A percentile compares a stretch with the other conserved stretches of the same genome.
These are phyloP conservation scores for Pyricularia grisea DNA, from an alignment of 2,329 filamentous ascomycete genomes.

Conservation along the genomic window DNA sequence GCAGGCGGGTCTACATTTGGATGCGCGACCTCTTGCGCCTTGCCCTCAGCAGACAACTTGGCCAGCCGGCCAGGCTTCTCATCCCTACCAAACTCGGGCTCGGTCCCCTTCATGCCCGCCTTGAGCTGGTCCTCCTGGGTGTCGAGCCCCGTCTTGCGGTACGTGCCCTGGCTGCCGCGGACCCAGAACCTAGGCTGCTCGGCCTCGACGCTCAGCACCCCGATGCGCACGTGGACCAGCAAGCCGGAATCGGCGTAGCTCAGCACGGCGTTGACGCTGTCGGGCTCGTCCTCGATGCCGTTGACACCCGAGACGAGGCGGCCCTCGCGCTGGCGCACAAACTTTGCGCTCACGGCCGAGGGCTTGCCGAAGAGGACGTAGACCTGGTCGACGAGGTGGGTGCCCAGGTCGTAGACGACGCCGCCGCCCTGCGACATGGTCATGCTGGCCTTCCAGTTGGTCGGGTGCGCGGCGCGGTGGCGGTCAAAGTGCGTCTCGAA, in stretches of 20 bases:
- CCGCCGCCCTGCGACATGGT: conserved; percentile 51
- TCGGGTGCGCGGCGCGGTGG: conserved; percentile 49
- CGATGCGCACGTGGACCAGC: conserved; percentile 60
- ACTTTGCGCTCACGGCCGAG: conserved; percentile 53
- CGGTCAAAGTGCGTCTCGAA: conserved; percentile 77
- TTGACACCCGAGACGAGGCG: conserved; percentile 16
- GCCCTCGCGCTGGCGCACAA: conserved; percentile 54
- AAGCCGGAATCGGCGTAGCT: conserved; percentile 52
- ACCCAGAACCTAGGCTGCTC: conserved; percentile 70
- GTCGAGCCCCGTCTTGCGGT: conserved; percentile 63
- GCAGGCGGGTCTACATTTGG: conserved; percentile 52
- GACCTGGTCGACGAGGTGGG: conserved; percentile 66
- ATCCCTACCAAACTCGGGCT: conserved; percentile 58
- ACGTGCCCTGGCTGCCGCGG: conserved; percentile 63
- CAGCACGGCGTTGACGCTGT: conserved; percentile 54
- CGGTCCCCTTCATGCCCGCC: conserved; percentile 49
- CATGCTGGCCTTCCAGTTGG: conserved; percentile 55
- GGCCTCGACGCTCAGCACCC: conserved; percentile 57
- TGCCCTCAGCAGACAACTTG: conserved; percentile 40
- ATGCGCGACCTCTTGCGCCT: conserved; percentile 36
- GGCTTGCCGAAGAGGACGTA: conserved; percentile 46
- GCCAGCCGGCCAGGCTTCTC: conserved; percentile 47
- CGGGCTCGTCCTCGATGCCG: conserved; percentile 37
- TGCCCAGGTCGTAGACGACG: conserved; percentile 64
- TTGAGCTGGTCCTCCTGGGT: conserved; percentile 67